phyloP scores from a whole-genome alignment of 176 grass and related monocot species.

The Oryza australiensis region DNA sequence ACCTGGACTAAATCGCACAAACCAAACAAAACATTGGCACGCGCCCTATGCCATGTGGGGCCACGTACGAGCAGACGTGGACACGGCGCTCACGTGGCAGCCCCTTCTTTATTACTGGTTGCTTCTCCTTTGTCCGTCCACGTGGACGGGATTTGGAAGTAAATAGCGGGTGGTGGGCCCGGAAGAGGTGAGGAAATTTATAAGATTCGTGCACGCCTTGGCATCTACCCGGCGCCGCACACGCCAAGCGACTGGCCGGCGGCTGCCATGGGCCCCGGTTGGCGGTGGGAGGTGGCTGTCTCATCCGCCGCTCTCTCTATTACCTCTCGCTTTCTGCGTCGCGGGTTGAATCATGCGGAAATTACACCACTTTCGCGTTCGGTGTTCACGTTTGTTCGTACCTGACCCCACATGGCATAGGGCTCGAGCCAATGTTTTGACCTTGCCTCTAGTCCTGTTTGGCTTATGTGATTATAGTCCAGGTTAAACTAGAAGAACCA shows the following conservation, averaged over 20 bases:
- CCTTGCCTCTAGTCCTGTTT: background rate
- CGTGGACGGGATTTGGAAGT: background rate
- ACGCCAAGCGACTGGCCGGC: background rate
- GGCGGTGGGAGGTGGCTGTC: background rate
- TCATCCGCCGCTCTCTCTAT: background rate
- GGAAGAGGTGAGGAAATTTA: background rate
- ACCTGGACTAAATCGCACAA: background rate
- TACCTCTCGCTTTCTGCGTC: background rate
- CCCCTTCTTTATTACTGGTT: background rate
- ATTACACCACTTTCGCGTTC: too few relatives aligned
- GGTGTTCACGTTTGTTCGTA: background rate
- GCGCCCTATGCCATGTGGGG: background rate
- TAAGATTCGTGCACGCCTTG: conserved; percentile 27
- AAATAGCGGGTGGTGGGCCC: conserved; percentile 11
- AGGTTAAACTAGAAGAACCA: background rate
- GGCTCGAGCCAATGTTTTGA: background rate
- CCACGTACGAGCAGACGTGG: background rate
- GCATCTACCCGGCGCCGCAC: background rate
- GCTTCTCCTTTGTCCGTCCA: background rate
- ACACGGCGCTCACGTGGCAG: background rate
- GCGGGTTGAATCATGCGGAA: too few relatives aligned
- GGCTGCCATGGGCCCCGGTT: background rate
- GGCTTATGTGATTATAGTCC: background rate
- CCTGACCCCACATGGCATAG: background rate
- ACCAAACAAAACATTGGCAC: background rate